Base-by-base conservation (phyloP, 768 basidiomycete species). In the Leccinum variicolor region DNA sequence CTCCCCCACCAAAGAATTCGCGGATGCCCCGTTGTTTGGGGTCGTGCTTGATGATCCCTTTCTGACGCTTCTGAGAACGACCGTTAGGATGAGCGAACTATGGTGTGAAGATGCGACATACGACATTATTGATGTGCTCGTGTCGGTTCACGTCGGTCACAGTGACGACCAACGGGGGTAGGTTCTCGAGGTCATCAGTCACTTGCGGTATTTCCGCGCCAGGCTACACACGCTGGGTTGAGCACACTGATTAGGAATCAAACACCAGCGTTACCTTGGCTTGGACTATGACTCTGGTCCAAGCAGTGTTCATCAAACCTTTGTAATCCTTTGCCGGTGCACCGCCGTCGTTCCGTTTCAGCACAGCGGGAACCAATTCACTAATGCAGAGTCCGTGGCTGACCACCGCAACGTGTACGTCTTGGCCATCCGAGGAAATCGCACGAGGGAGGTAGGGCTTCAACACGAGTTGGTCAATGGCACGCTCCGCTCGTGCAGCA, bases 1-100 rank as follows among this genome's bases (percentile, higher is more conserved):
- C 39, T 29, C 62, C 55, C 17, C 80, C 78, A 39, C 80, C 79
- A 62, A 93, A 90, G 76, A 92, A 93, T 3, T 80, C 77, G 21
- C 89, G 80, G 48, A 94, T 87, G 66, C 87, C 84, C 60, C 81
- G 78, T 68, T 95, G 92, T 57, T 82, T 83, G 29, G 85, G 83
- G 66, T 94, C 92, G 66, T 87, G 80, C 1, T 86, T 86, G 48
- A 91, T 86, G 1, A 92, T 90, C 3, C 89, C 90, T 58, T 79
- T 82, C 69, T 94, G 91, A 4, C 91, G 83, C 49, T 74, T 79
- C 81, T 82, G 52, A 46, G 52, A 68, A 67, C 73, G 75, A 55
- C 28, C 50, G 46, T 66, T 41, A 56, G 33, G 13, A 55, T 36
- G 52, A 19, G 39, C 46, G 33, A 19, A 17, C 26, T 41, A 9